Evolutionary conservation across 306 rosid genomes (phyloP), one percentile per base, ranked within the genome.

Genomic region (Hippophae tibetana): DNA sequence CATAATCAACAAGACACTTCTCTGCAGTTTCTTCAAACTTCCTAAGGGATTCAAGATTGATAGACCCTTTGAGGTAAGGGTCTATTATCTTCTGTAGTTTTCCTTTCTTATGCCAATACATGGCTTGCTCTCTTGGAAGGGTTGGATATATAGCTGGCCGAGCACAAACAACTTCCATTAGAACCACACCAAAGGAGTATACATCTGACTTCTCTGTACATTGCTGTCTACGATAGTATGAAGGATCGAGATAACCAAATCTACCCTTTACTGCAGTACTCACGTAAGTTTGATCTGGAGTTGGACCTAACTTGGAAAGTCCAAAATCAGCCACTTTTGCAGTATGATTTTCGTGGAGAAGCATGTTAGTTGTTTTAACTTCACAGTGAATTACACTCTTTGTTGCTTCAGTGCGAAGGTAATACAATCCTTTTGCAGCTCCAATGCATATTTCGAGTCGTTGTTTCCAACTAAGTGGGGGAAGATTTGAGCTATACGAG

Each of bases 261-360:
- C 72, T 74, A 14, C 75, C 79, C 57, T 69, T 75, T 45, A 75
- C 80, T 53, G 73, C 76, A 45, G 80, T 75, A 47, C 76, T 75
- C 18, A 75, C 76, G 14, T 75, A 73, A 25, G 76, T 70, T 62
- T 75, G 80, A 62, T 75, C 60, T 56, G 66, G 64, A 27, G 80
- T 57, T 6, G 76, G 80, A 55, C 80, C 80, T 25, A 75, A 44
- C 13, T 75, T 75, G 57, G 80, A 75, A 67, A 75, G 72, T 54
- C 76, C 80, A 5, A 75, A 75, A 62, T 75, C 76, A 8, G 76
- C 69, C 49, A 75, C 73, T 58, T 70, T 75, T 9, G 76, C 69
- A 1, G 66, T 66, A 59, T 70, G 73, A 49, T 54, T 61, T 38
- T 75, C 76, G 43, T 70, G 76, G 10, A 75, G 73, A 41, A 75